phyloP scores from a whole-genome alignment of 2,329 filamentous ascomycete species.

The Canariomyces notabilis region DNA sequence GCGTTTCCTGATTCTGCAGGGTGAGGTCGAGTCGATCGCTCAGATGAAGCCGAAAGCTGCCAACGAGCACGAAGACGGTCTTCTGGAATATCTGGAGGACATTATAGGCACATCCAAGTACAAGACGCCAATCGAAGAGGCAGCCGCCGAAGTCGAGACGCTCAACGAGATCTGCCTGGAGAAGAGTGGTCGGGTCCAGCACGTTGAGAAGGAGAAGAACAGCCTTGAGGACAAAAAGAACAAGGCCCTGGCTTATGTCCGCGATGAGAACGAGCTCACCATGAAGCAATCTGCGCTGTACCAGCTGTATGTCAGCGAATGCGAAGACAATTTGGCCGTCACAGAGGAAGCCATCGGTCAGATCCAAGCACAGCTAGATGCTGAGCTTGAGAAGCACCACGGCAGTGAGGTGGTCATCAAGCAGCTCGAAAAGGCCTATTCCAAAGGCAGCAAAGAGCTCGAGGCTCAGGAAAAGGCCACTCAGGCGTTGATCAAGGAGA shows the following conservation, averaged over 20 bases:
- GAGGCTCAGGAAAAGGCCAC: constrained; percentile 77
- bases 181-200: constrained; percentile 91
- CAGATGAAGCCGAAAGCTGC: constrained; percentile 98
- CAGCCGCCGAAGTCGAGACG: constrained; percentile 80
- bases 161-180: constrained; percentile 93
- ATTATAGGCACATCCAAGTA: constrained; percentile 99
- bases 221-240: constrained; percentile 94
- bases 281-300: constrained; percentile 89
- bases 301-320: constrained; percentile 85
- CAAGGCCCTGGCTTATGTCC: constrained; percentile 81
- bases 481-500: constrained; percentile 75
- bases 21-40: constrained; percentile 96
- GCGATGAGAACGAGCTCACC: constrained; percentile 87
- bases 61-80: constrained; percentile 91
- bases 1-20: constrained; percentile 93
- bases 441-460: constrained; percentile 75
- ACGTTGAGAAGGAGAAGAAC: constrained; percentile 96
- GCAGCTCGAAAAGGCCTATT: constrained; percentile 77
- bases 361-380: constrained; percentile 79
- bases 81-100: constrained; percentile 94
- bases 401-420: constrained; percentile 89
- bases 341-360: constrained; percentile 87
- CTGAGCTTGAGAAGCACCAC: constrained; percentile 85
- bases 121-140: constrained; percentile 93
- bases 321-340: constrained; percentile 80